These are phyloP conservation scores for Clonostachys byssicola DNA, from an alignment of 2,329 filamentous ascomycete genomes.

Conservation along the genomic window DNA sequence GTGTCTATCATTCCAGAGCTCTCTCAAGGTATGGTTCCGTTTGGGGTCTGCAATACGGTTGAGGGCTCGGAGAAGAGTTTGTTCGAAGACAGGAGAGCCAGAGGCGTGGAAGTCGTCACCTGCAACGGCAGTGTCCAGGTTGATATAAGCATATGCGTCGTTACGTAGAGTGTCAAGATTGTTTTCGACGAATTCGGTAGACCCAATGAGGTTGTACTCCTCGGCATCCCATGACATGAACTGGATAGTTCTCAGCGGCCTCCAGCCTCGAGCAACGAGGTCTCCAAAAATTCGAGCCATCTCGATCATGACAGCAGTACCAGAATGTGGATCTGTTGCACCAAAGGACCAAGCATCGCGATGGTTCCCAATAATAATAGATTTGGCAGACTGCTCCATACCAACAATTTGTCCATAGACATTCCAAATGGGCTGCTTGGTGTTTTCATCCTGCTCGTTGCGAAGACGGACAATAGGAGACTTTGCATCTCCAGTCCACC, in stretches of 20 bases:
- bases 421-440: constrained; percentile 86
- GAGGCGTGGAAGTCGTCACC: constrained; percentile 72
- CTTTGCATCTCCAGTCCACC: constrained; percentile 76
- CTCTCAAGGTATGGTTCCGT: constrained; percentile 66
- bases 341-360: constrained; percentile 92
- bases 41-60: constrained; percentile 70
- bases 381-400: constrained; percentile 78
- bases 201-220: constrained; percentile 91
- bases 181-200: constrained; percentile 91
- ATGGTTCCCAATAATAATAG: constrained; percentile 87
- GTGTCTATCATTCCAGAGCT: constrained; percentile 68
- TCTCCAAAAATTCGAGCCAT: constrained; percentile 81
- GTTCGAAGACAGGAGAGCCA: constrained; percentile 76
- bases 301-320: constrained; percentile 88
- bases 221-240: constrained; percentile 96
- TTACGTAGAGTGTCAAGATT: constrained; percentile 68
- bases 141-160: constrained; percentile 83
- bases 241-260: constrained; percentile 88
- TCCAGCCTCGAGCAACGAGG: constrained; percentile 74
- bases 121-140: constrained; percentile 79
- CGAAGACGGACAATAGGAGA: constrained; percentile 77
- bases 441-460: constrained; percentile 82
- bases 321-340: constrained; percentile 79
- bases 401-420: constrained; percentile 80
- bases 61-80: constrained; percentile 68